A percentile compares a stretch with the other conserved stretches of the same genome.
These are phyloP conservation scores for Turnera subulata DNA, from an alignment of 345 rosid species.

Conservation along the genomic window DNA sequence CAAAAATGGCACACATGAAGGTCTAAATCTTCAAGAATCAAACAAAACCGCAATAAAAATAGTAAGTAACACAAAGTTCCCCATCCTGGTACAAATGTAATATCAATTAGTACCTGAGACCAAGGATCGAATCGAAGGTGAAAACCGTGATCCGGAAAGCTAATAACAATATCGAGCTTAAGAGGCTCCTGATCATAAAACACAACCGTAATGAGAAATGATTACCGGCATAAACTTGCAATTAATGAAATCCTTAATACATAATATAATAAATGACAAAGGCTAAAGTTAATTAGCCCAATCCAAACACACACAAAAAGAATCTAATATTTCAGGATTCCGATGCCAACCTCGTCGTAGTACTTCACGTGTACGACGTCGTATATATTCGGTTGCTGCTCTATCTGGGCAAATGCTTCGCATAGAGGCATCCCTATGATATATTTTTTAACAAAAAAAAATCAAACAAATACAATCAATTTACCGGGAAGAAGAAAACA, in stretches of 20 bases:
- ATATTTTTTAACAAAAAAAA: neutral
- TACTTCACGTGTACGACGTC: constrained; percentile 96
- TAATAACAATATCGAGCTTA: constrained; percentile 79
- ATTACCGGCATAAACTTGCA: neutral
- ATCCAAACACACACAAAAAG: neutral
- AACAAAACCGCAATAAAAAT: constrained; percentile 1
- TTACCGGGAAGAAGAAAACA: neutral
- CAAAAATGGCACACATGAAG: constrained; percentile 5
- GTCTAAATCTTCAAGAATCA: constrained; percentile 5
- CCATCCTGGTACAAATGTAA: neutral
- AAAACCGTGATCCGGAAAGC: constrained; percentile 98
- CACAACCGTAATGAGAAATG: neutral
- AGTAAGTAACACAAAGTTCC: neutral
- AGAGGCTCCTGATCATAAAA: constrained; percentile 67
- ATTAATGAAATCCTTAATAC: too few relatives aligned
- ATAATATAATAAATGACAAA: neutral
- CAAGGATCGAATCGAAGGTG: constrained; percentile 96
- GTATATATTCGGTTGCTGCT: constrained; percentile 89
- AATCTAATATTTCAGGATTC: neutral
- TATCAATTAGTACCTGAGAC: constrained; percentile 69
- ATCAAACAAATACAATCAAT: too few relatives aligned
- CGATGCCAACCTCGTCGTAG: constrained; percentile 68
- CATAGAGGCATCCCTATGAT: constrained; percentile 83
- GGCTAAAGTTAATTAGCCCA: neutral
- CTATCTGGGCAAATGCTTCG: constrained; percentile 88